Conservation (phyloP, 2,329 filamentous ascomycete genomes). For the Scedosporium dehoogii region DNA sequence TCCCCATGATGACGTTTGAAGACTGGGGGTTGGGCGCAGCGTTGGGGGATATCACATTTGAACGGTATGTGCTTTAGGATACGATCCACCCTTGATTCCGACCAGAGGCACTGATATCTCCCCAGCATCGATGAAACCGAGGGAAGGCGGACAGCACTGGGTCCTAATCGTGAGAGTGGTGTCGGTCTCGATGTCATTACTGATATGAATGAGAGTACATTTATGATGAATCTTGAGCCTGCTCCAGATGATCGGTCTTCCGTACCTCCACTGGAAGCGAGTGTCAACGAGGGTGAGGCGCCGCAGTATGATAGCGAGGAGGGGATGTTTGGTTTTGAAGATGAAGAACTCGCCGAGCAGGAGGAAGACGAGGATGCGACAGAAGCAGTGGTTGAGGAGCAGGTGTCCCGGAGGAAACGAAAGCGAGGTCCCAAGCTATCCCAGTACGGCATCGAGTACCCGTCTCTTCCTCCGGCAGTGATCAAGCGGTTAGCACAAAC, state of each 20-base stretch:
- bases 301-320: neutral
- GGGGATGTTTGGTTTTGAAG: constrained; percentile 7
- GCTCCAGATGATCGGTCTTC: constrained; percentile 11
- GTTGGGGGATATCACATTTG: constrained; percentile 30
- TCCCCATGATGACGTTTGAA: constrained; percentile 34
- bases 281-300: constrained; percentile 9
- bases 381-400: constrained; percentile 6
- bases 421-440: constrained; percentile 50
- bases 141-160: constrained; percentile 26
- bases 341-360: constrained; percentile 3
- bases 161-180: constrained; percentile 32
- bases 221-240: constrained; percentile 25
- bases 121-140: constrained; percentile 30
- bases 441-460: constrained; percentile 63
- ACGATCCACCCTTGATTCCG: neutral
- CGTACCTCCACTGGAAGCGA: constrained; percentile 5
- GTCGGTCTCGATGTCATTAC: constrained; percentile 33
- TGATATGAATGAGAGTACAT: constrained; percentile 30
- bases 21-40: constrained; percentile 29
- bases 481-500: constrained; percentile 66
- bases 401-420: constrained; percentile 17
- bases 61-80: constrained; percentile 23
- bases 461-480: constrained; percentile 60
- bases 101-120: neutral
- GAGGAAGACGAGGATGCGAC: constrained; percentile 5